Base-by-base conservation (phyloP, 768 basidiomycete species). In the Leccinum truebloodii region DNA sequence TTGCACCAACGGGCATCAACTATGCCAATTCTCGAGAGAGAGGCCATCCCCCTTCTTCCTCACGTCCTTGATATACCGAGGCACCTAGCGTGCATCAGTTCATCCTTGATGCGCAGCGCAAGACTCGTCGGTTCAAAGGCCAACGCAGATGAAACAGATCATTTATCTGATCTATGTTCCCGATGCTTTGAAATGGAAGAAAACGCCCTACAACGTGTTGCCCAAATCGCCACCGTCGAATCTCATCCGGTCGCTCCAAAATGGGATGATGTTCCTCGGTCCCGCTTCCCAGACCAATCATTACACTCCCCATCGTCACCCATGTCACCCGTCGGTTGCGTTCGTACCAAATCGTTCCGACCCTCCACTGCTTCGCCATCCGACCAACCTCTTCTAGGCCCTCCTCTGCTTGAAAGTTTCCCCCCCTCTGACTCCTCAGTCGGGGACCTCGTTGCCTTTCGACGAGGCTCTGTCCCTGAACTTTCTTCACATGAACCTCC, bases 51-150 rank as follows among this genome's bases (percentile, higher is more conserved):
- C 12, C 76, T 83, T 39, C 80, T 88, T 30, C 91, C 93, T 3
- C 82, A 91, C 67, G 76, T 90, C 44, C 77, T 93, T 55, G 94
- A 95, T 70, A 78, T 92, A 54, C 86, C 92, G 3, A 85, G 85
- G 67, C 87, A 94, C 65, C 80, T 94, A 37, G 90, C 92, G 16
- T 81, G 86, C 56, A 78, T 95, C 59, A 84, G 87, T 9, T 89
- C 90, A 7, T 84, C 88, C 51, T 81, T 95, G n/a, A 83, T 87
- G 39, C 87, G 92, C 37, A 80, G 84, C 64, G 67, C 74, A 24
- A 83, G 84, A 26, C 75, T 77, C 63, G 76, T 80, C 55, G 77
- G 79, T 54, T 73, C 76, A 35, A 69, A 74, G 30, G 73, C 66
- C 26, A 65, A 70, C n/a, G 67, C 63, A n/a, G 67, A 69, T 20